Evolutionary conservation across 345 rosid species (phyloP), one percentile per base, ranked within the genome.

Genomic region (Odontarrhena argentea): DNA sequence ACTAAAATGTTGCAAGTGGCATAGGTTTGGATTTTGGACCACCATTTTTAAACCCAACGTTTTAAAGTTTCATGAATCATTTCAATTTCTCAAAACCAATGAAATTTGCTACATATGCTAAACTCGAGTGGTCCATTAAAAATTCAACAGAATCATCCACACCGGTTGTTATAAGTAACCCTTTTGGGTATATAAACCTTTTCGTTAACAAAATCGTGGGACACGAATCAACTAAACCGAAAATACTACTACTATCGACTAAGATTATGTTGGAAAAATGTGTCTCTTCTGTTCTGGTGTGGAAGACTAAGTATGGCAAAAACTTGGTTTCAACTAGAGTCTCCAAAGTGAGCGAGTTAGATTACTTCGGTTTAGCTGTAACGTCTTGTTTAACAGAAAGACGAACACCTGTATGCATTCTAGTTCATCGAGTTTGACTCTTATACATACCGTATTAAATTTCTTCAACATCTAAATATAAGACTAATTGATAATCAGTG

Each of bases 91-190:
- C 36, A 30, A 7, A 25, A 58, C 58, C 37, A 68, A 49, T 57
- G 49, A 22, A 32, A 30, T 32, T 32, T 7, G 34, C 15, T 50
- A 42, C 44, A 41, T 60, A 32, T 18, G 18, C 30, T 32, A 42
- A 59, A 30, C 7, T 60, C 28, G 42, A 43, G 60, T 42, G 60
- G 44, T 69, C 38, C 60, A 60, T 18, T 44, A 40, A 32, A 57
- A 40, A 45, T 51, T 15, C 73, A 59, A 50, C 45, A 60, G 43
- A 51, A 15, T 48, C 9, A 69, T 42, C 52, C 58, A 60, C 45
- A 49, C 18, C 52, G 13, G 36, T 59, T 50, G 59, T 59, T 36
- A 45, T 12, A 46, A 56, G 35, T 15, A 45, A 57, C 9, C 13
- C 38, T 41, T 12, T 24, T 28, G 25, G 13, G 24, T 32, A 9